phyloP scores from a whole-genome alignment of 2,329 filamentous ascomycete genomes.

The Venturiaceae sp. region DNA sequence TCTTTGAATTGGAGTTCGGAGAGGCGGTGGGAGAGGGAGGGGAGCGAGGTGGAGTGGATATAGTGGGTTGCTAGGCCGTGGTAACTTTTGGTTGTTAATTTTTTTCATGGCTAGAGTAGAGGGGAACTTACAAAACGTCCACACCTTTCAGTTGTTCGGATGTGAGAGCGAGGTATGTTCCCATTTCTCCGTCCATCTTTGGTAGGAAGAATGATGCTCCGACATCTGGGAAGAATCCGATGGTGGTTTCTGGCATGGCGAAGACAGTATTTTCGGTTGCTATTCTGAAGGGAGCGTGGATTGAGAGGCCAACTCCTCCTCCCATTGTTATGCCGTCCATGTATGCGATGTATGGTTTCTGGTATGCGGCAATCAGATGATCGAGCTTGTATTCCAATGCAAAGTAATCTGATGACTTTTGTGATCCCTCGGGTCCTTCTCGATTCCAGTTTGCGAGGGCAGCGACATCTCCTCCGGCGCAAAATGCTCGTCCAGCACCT shows the following conservation, averaged over 20 bases:
- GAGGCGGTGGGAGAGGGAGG: constrained; percentile 71
- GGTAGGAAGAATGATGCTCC: constrained; percentile 94
- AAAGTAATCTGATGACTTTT: constrained; percentile 76
- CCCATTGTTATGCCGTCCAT: constrained; percentile 99
- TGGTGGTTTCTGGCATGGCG: constrained; percentile 97
- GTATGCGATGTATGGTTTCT: constrained; percentile 86
- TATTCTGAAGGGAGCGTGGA: constrained; percentile 93
- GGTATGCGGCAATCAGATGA: constrained; percentile 87
- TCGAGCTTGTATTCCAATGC: constrained; percentile 92
- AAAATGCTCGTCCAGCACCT: constrained; percentile 79
- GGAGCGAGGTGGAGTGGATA: constrained; percentile 79
- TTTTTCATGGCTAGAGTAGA: neutral
- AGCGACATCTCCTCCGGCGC: constrained; percentile 85
- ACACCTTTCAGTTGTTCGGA: constrained; percentile 73
- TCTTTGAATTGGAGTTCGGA: constrained; percentile 86
- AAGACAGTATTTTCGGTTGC: constrained; percentile 93
- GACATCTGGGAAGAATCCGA: constrained; percentile 98
- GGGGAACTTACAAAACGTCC: constrained; percentile 53
- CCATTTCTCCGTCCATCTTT: constrained; percentile 73
- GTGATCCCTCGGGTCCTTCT: constrained; percentile 57
- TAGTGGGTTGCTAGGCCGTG: constrained; percentile 93
- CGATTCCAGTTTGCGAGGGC: constrained; percentile 67
- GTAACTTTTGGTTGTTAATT: constrained; percentile 41
- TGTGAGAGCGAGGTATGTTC: constrained; percentile 89
- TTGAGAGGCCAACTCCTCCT: constrained; percentile 84